Evolutionary conservation across 306 rosid species (phyloP).

Genomic region (Sechiopsis laciniata): DNA sequence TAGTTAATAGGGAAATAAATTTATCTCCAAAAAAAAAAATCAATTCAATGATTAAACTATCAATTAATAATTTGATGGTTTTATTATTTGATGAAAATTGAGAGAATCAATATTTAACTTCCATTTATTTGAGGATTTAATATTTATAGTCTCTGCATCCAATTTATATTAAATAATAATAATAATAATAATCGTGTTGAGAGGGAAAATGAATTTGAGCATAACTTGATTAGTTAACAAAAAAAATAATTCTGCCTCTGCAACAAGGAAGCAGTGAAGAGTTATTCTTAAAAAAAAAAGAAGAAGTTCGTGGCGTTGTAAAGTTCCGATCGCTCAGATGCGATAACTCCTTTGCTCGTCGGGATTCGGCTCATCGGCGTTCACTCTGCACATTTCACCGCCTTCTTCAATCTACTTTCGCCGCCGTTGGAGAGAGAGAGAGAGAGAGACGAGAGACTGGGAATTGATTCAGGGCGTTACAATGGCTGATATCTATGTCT

Average conservation of each 20-base stretch:
- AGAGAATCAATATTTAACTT: too few species aligned
- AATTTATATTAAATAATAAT: too few species aligned
- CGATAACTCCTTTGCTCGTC: not conserved
- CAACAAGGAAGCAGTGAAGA: not conserved
- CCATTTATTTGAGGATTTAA: too few species aligned
- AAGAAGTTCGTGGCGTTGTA: not conserved
- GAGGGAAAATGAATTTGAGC: too few species aligned
- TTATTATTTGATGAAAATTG: too few species aligned
- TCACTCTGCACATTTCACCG: not conserved
- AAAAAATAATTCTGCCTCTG: not conserved
- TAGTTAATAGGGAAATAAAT: too few species aligned
- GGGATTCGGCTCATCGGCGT: not conserved
- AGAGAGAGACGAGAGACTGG: not conserved
- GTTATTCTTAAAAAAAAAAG: not conserved
- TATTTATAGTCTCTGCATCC: too few species aligned
- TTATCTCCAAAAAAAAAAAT: too few species aligned
- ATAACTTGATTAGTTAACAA: too few species aligned
- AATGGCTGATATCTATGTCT: constrained; percentile 68
- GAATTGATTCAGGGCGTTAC: constrained; percentile 17
- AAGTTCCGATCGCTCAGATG: not conserved
- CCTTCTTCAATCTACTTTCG: not conserved
- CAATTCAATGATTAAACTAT: too few species aligned
- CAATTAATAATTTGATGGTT: too few species aligned
- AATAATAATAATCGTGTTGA: too few species aligned
- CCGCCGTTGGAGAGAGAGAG: not conserved